A percentile compares a stretch with the other conserved stretches of the same genome.
These are phyloP conservation scores for Hygrocybe punicea DNA, from an alignment of 768 basidiomycete genomes.

Conservation along the genomic window DNA sequence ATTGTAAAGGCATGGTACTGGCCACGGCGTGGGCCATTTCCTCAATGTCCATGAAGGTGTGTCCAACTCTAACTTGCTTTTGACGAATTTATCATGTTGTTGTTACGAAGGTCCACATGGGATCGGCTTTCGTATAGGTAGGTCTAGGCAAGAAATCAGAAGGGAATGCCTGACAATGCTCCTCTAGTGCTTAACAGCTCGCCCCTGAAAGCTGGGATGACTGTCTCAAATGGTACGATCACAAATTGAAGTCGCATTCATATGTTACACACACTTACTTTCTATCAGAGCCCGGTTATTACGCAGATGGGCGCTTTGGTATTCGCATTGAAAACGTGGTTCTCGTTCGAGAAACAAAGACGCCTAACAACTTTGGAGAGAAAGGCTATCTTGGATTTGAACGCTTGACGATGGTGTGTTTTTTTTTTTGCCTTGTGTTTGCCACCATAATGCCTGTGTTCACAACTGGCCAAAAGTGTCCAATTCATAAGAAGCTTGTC, in stretches of 20 bases:
- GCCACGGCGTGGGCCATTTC: conserved; percentile 93
- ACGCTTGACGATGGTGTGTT: conserved; percentile 75
- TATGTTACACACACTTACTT: not conserved
- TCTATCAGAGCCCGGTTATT: conserved; percentile 75
- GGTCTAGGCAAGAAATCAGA: not conserved
- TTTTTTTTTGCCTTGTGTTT: not conserved
- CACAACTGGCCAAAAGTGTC: conserved; percentile 46
- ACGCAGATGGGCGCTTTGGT: conserved; percentile 85
- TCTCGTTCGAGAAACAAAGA: conserved; percentile 66
- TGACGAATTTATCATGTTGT: not conserved
- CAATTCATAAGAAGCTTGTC: conserved; percentile 83
- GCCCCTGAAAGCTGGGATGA: conserved; percentile 79
- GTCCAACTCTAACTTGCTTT: not conserved
- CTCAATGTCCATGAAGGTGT: conserved; percentile 89
- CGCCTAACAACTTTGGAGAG: conserved; percentile 75
- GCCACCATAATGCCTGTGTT: not conserved
- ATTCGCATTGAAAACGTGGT: conserved; percentile 92
- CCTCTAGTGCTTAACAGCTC: conserved; percentile 60
- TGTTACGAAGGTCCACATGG: conserved; percentile 52
- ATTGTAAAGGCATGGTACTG: conserved; percentile 73
- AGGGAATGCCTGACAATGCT: not conserved
- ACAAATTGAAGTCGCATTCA: not conserved
- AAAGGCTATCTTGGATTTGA: conserved; percentile 86
- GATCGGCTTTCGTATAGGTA: conserved; percentile 56
- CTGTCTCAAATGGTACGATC: conserved; percentile 71